These are phyloP conservation scores for Globisporangium nagaii DNA, from an alignment of 352 stramenopile species.

Conservation along the genomic window DNA sequence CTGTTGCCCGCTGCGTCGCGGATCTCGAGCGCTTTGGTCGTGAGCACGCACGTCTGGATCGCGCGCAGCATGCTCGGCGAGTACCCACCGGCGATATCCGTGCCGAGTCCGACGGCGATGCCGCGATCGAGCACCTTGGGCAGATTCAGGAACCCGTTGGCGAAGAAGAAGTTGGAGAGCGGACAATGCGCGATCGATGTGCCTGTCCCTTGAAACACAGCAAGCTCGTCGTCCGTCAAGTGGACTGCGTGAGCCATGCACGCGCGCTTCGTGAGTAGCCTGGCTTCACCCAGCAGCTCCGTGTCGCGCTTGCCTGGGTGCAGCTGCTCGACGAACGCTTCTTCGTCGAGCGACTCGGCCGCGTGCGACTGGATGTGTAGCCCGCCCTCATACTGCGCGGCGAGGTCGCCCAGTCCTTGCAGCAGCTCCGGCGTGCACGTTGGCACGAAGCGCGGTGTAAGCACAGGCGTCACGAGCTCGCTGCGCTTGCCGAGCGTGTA, in stretches of 20 bases:
- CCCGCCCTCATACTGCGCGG: slow-evolving; percentile 40
- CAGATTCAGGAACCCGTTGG: slow-evolving; percentile 59
- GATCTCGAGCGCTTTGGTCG: slow-evolving; percentile 56
- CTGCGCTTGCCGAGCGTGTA: slow-evolving; percentile 38
- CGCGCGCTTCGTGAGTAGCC: slow-evolving; percentile 55
- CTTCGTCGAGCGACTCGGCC: slow-evolving; percentile 81
- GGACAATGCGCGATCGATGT: slow-evolving; percentile 86
- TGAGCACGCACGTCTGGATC: slow-evolving; percentile 77
- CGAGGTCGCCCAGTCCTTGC: slow-evolving; percentile 58
- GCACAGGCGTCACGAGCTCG: slow-evolving; percentile 60
- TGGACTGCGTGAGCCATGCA: slow-evolving; percentile 90
- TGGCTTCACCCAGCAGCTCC: slow-evolving; percentile 56
- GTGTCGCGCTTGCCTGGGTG: slow-evolving; percentile 65
- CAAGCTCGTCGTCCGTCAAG: slow-evolving; percentile 55
- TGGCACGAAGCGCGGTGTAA: slow-evolving; percentile 90
- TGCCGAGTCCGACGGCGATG: slow-evolving; percentile 73
- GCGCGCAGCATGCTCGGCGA: slow-evolving; percentile 85
- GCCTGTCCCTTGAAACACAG: slow-evolving; percentile 36
- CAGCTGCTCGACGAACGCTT: slow-evolving; percentile 65
- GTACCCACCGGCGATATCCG: slow-evolving; percentile 90
- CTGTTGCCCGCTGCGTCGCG: slow-evolving; percentile 14
- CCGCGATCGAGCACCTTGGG: slow-evolving; percentile 38
- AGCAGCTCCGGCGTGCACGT: slow-evolving; percentile 83
- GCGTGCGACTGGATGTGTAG: slow-evolving; percentile 85
- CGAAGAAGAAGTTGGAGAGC: slow-evolving; percentile 90